These are phyloP conservation scores for Rhododendron ovatum DNA, from an alignment of 148 eudicot genomes.

Conservation along the genomic window DNA sequence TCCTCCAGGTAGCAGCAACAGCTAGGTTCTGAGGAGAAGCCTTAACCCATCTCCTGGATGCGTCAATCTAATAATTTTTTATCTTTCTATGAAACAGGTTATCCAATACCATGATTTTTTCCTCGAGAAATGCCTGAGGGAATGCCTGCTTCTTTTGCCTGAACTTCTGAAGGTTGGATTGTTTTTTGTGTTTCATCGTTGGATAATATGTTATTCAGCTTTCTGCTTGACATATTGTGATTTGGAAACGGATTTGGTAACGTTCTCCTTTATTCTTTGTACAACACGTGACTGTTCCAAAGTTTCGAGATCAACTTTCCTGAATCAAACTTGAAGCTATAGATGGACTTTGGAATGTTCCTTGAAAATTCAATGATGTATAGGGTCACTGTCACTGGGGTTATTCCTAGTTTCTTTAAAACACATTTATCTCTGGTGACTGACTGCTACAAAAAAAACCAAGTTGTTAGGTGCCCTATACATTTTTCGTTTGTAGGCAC, in stretches of 20 bases:
- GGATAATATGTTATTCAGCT: neutral
- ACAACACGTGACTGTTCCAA: neutral
- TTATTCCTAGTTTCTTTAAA: neutral
- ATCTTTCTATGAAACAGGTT: conserved; percentile 41
- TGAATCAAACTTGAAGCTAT: neutral
- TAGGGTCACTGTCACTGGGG: neutral
- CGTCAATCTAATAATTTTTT: neutral
- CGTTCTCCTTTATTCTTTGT: neutral
- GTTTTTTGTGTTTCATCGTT: neutral
- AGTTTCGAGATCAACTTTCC: neutral
- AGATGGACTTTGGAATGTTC: neutral
- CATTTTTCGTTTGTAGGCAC: neutral
- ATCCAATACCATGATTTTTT: conserved; percentile 80
- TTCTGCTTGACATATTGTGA: neutral
- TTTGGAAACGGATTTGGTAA: neutral
- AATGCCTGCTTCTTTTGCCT: conserved; percentile 95
- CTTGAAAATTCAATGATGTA: neutral
- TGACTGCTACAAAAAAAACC: neutral
- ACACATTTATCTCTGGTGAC: neutral
- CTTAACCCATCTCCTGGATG: neutral
- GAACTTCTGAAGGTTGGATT: conserved; percentile 72
- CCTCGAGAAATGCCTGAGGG: conserved; percentile 88
- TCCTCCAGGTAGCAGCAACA: too few relatives aligned
- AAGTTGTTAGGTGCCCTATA: neutral
- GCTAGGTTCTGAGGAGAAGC: too few relatives aligned